phyloP scores from a whole-genome alignment of 2,329 filamentous ascomycete species.

The Thermomyces lanuginosus region DNA sequence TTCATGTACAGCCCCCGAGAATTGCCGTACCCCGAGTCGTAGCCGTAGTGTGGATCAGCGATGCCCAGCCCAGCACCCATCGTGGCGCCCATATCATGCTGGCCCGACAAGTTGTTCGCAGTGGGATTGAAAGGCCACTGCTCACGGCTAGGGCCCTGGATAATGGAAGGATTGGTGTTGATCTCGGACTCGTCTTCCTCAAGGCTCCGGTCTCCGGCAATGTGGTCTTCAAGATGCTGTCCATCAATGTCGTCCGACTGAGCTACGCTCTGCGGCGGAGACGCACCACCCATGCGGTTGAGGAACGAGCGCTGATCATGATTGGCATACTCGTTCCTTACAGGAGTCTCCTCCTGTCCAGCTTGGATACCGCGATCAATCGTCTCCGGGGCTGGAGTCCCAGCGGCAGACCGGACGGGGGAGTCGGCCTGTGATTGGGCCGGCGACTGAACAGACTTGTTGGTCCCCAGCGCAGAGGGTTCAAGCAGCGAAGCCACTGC shows the following conservation, averaged over 20 bases:
- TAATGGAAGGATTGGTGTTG: slow-evolving; percentile 69
- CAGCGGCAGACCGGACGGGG: slow-evolving; percentile 22
- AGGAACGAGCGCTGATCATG: slow-evolving; percentile 24
- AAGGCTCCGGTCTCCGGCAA: slow-evolving; percentile 61
- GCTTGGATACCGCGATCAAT: slow-evolving; percentile 17
- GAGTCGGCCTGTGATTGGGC: slow-evolving; percentile 31
- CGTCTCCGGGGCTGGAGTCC: slow-evolving; percentile 14
- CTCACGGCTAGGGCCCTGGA: slow-evolving; percentile 48
- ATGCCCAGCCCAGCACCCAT: slow-evolving; percentile 28
- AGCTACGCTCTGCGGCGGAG: slow-evolving; percentile 39
- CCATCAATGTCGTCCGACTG: slow-evolving; percentile 25
- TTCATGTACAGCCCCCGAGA: slow-evolving; percentile 27
- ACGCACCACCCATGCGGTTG: slow-evolving; percentile 27
- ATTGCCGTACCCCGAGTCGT: slow-evolving; percentile 50
- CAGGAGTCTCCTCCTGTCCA: too few relatives aligned
- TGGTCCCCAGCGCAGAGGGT: slow-evolving; percentile 56
- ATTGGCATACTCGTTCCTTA: slow-evolving; percentile 27
- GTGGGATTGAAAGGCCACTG: slow-evolving; percentile 43
- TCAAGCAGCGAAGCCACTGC: slow-evolving; percentile 81
- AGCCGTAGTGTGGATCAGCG: slow-evolving; percentile 39
- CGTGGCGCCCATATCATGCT: slow-evolving; percentile 28
- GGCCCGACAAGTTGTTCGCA: slow-evolving; percentile 27
- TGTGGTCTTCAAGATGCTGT: slow-evolving; percentile 33
- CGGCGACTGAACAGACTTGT: slow-evolving; percentile 35
- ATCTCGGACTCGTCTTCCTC: slow-evolving; percentile 43